Evolutionary conservation across 129 eudicot genomes (phyloP).

Genomic region (Lactuca sativa): DNA sequence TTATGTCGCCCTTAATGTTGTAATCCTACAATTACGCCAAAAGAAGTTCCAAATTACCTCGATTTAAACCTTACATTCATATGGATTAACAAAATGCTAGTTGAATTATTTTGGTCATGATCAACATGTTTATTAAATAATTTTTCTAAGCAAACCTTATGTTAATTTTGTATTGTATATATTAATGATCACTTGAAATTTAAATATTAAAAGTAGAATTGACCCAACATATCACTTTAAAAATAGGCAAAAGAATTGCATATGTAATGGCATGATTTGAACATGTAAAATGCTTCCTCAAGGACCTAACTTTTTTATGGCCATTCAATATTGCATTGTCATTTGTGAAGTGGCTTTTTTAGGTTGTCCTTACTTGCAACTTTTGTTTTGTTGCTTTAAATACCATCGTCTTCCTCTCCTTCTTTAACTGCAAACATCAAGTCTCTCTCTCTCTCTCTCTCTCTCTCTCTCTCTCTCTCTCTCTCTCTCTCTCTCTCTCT

Average conservation of each 20-base stretch:
- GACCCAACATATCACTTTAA: neutral
- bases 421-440: constrained; percentile 10
- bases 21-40: too few species aligned
- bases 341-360: neutral
- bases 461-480: neutral
- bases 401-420: constrained; percentile 5
- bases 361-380: neutral
- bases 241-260: neutral
- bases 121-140: too few species aligned
- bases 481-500: neutral
- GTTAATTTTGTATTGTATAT: too few species aligned
- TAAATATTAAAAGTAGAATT: too few species aligned
- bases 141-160: too few species aligned
- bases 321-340: neutral
- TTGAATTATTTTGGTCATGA: too few species aligned
- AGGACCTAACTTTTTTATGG: neutral
- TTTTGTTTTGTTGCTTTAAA: constrained; percentile 8
- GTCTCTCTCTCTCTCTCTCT: neutral
- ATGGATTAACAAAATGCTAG: too few species aligned
- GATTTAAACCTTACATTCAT: too few species aligned
- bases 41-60: too few species aligned
- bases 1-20: too few species aligned
- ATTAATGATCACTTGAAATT: too few species aligned
- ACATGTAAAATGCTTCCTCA: constrained; percentile 13
- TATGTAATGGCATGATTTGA: neutral